A percentile compares a stretch with the other conserved stretches of the same genome.
Conservation (phyloP, 192 early-diverging fungal genomes). For the Backusella sp. region DNA sequence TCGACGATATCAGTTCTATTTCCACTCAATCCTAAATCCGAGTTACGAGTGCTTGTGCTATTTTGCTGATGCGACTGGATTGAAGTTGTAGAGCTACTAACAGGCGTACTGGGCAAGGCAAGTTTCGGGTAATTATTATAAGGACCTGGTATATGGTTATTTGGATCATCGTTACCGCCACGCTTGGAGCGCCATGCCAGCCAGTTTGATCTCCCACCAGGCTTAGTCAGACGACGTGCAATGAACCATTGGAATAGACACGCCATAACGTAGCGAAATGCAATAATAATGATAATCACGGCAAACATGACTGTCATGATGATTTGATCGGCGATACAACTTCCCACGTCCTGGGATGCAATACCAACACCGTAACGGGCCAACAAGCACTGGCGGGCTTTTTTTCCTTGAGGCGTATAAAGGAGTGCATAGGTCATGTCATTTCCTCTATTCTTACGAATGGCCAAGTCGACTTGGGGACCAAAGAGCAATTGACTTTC, state of each 20-base stretch:
- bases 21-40: background rate
- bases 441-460: conserved; percentile 23
- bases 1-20: background rate
- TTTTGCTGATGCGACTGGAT: background rate
- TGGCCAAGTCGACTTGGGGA: conserved; percentile 8
- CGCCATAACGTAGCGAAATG: conserved; percentile 63
- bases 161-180: conserved; percentile 30
- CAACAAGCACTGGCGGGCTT: conserved; percentile 43
- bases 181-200: conserved; percentile 41
- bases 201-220: conserved; percentile 52
- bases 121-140: conserved; percentile 23
- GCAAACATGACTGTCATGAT: conserved; percentile 54
- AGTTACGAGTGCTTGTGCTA: background rate
- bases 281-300: conserved; percentile 54
- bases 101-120: background rate
- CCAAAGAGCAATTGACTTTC: conserved; percentile 15
- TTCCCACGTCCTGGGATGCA: conserved; percentile 50
- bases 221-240: conserved; percentile 48
- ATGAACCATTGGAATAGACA: conserved; percentile 59
- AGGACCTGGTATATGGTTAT: conserved; percentile 29
- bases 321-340: conserved; percentile 57
- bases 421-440: conserved; percentile 30
- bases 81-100: background rate
- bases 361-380: conserved; percentile 49
- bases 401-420: conserved; percentile 22